Evolutionary conservation across 495 filamentous ascomycete species (phyloP), one percentile per base, ranked within the genome.

Genomic region (Neurospora sp.): DNA sequence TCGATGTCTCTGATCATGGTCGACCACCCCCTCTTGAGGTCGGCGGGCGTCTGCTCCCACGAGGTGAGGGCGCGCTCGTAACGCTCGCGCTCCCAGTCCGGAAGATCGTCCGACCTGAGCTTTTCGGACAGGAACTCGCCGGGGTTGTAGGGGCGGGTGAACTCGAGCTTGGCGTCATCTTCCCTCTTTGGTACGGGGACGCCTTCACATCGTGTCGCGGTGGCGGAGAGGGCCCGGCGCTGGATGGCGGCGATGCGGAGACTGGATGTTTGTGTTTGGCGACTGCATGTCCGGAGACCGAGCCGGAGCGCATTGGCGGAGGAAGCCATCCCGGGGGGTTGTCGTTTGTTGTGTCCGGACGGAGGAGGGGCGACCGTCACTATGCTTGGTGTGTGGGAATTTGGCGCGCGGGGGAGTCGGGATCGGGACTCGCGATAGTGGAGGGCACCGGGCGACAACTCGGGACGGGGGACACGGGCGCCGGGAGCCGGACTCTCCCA

Each of bases 281-380:
- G 53, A 68, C 78, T 78, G 75, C 81, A 78, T 73, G 80, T 80
- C 76, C 82, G 81, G 71, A 83, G 79, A 68, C 83, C 82, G 39
- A 86, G 77, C 76, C 85, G 85, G 74, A 87, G 78, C 37, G 83
- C 75, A 76, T 82, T 84, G 74, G 84, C 78, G 74, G 83, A 79
- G 75, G 85, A 83, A 76, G 85, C 84, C 86, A 88, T 88, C 65
- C 70, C 77, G 74, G 75, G 53, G 73, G 70, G 69, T 70, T 73
- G 65, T 59, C 31, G n/a, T 70, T 72, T 48, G 53, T 74, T 69
- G 76, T 41, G 46, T 35, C 27, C 53, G 53, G 53, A 18, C 53
- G 53, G 27, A 31, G 27, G 53, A 35, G 53, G 53, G 53, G 53
- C 14, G 53, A 18, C 53, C 53, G 27, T 65, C 12, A 35, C 27